These are phyloP conservation scores for Steccherinum ochraceum DNA, from an alignment of 768 basidiomycete species.

Conservation along the genomic window DNA sequence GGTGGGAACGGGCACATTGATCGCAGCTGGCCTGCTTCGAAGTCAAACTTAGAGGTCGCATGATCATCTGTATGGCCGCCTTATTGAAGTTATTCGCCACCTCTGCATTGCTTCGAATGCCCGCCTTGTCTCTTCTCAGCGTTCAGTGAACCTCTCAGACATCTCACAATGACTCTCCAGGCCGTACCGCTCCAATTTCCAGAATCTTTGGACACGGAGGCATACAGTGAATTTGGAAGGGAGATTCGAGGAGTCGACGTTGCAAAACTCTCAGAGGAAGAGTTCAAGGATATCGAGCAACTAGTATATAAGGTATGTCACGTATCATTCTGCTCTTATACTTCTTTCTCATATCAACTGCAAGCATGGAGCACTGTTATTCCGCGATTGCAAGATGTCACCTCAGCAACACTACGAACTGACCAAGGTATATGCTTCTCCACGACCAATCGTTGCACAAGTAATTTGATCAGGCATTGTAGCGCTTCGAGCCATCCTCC, in stretches of 20 bases:
- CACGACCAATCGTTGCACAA: too few species aligned
- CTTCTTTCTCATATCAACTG: background rate
- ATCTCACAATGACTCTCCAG: background rate
- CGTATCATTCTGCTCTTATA: background rate
- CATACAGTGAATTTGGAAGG: background rate
- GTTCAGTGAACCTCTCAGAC: too few species aligned
- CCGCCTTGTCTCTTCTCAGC: background rate
- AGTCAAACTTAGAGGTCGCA: too few species aligned
- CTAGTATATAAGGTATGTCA: background rate
- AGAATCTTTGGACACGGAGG: background rate
- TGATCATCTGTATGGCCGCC: too few species aligned
- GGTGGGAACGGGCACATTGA: too few species aligned
- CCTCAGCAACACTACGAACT: background rate
- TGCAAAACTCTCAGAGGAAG: background rate
- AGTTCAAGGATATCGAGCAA: background rate
- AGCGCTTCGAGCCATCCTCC: slow-evolving; percentile 71
- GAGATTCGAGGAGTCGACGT: background rate
- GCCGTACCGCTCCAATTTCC: background rate
- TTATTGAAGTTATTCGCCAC: too few species aligned
- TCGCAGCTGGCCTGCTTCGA: too few species aligned
- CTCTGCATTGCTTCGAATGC: too few species aligned
- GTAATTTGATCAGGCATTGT: too few species aligned
- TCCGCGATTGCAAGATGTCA: background rate
- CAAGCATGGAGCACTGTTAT: background rate
- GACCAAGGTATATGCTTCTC: background rate